phyloP scores from a whole-genome alignment of 305 asterid genomes.

The Galium porrigens region DNA sequence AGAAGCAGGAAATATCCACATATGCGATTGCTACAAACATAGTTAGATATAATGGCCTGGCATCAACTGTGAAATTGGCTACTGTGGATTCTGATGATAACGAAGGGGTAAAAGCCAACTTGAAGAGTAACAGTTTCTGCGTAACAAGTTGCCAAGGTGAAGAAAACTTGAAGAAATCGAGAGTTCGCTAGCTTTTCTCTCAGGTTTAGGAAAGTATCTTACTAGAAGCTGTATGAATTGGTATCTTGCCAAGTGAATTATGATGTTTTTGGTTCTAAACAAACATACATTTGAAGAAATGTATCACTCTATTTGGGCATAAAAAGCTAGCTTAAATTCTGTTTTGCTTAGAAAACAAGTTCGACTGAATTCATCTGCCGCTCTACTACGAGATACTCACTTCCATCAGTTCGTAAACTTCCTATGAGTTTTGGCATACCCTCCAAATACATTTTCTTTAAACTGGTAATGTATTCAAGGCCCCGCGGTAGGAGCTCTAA shows the following conservation, averaged over 20 bases:
- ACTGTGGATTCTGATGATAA: background rate
- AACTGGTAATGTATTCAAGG: slow-evolving; percentile 11
- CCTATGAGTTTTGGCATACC: slow-evolving; percentile 17
- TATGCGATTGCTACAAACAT: slow-evolving; percentile 19
- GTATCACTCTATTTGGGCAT: background rate
- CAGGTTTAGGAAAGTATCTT: background rate
- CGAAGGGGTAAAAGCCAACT: slow-evolving; percentile 8
- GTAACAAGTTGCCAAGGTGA: slow-evolving; percentile 8
- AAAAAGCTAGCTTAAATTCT: background rate
- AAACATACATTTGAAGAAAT: background rate
- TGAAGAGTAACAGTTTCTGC: slow-evolving; percentile 8
- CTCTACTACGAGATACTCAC: slow-evolving; percentile 1
- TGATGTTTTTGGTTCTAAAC: background rate
- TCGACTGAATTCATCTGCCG: slow-evolving; percentile 6
- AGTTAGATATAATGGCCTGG: slow-evolving; percentile 13
- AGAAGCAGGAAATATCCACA: slow-evolving; percentile 16
- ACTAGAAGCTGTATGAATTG: background rate
- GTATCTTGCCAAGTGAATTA: background rate
- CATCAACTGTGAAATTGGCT: slow-evolving; percentile 6
- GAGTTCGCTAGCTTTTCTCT: slow-evolving; percentile 13
- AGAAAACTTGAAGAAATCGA: slow-evolving; percentile 17
- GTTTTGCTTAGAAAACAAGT: slow-evolving; percentile 7
- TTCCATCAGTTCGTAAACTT: slow-evolving; percentile 8
- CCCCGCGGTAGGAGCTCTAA: slow-evolving; percentile 15
- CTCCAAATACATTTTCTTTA: slow-evolving; percentile 14